Evolutionary conservation across 176 grass and related monocot species (phyloP), one percentile per base, ranked within the genome.

Genomic region (Eleusine coracana): DNA sequence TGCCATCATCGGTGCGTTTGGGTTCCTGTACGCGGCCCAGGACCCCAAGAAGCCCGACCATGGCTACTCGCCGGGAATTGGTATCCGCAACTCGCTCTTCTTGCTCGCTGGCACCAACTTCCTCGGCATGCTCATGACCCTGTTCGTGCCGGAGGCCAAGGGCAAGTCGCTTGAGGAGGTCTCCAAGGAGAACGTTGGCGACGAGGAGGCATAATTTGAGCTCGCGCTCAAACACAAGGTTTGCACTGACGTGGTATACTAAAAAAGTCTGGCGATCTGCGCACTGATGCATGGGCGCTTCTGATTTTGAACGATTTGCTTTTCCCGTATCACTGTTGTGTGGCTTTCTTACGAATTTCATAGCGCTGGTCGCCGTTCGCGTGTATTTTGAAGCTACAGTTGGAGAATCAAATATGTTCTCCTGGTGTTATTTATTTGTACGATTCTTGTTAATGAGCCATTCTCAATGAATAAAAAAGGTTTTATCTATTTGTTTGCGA

Each of bases 11-110:
- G 94, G 94, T 0, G 91, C 94, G 0, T 93, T 96, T 27, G 91
- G 94, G 5, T 96, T 93, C 84, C 76, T 96, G 3, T 96, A 93
- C 34, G 88, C 94, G 4, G 74, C 93, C 10, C 90, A 92, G 68
- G 76, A 75, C 52, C 73, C 84, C 25, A 40, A 76, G 11, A 86
- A 88, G 6, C 50, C 84, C 11, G 85, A 95, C 21, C 58, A 39
- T 1, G 94, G 88, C 4, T 96, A 93, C 74, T 49, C 76, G 0
- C 54, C 70, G 1, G 90, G 88, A 1, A 89, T 93, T 15, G 93
- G 93, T 37, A 51, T 93, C 51, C 86, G 94, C 29, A 93, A 96
- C 36, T 40, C 94, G 6, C 90, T 96, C 17, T 96, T 96, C 63
- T 23, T 96, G 48, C 94, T 96, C 60, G 76, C 79, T 0, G 79